Evolutionary conservation across 169 alveolate genomes (phyloP), one percentile per base, ranked within the genome.

Genomic region (Cryptosporidium xiaoi): DNA sequence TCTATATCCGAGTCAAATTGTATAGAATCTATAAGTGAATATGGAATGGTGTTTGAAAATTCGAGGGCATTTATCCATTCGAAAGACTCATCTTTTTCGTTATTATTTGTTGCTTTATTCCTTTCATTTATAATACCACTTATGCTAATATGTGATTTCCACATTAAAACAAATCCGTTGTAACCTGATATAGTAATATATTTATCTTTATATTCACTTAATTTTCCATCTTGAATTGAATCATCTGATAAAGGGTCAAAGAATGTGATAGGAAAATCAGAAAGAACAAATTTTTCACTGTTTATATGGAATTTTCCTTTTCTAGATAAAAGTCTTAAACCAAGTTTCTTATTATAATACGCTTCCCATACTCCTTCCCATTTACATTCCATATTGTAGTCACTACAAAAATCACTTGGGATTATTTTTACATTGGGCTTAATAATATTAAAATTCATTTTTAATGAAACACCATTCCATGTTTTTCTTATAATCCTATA

Each of bases 301-400:
- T 5, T 77, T 20, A 77, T 20, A 15, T 60, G 0, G 13, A 77
- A 56, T 40, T 44, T 44, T 29, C 87, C 87, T 1, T 29, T 27
- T 34, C 18, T 44, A 0, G 87, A 58, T 24, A 77, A 31, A 6
- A 77, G 31, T 56, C 40, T 40, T 15, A 77, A 29, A 24, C 31
- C 55, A 20, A 62, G 12, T 31, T 24, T 29, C 4, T 18, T 12
- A 3, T 62, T 71, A 6, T 46, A 24, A 44, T 77, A 44, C 8
- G 46, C 18, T 13, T 77, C 71, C 87, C 87, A 77, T 12, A 77
- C 20, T 62, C 87, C 87, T n/a, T 77, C 77, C 87, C 87, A 77
- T 4, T 36, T 56, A 60, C 65, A 56, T 15, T 29, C 20, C 12
- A 77, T 20, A 16, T 36, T 18, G 24, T 56, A 46, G 13, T 77